phyloP scores from a whole-genome alignment of 495 filamentous ascomycete species.

The Friedmanniomyces simplex region DNA sequence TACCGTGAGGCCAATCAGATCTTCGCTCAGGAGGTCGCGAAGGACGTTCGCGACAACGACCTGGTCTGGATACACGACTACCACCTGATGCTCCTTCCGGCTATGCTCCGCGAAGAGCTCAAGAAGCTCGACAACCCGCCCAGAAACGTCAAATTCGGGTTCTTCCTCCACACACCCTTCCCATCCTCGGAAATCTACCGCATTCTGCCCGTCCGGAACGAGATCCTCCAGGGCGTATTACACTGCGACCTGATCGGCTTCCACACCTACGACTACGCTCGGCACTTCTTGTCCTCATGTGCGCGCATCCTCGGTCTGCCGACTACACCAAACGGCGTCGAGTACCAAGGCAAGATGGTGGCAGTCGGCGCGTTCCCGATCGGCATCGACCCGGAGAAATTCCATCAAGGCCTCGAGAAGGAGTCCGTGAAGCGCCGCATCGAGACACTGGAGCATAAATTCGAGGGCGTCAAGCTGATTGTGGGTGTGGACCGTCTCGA shows the following conservation, averaged over 20 bases:
- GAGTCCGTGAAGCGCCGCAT: slow-evolving; percentile 71
- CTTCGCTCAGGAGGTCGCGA: slow-evolving; percentile 69
- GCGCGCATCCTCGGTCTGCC: slow-evolving; percentile 64
- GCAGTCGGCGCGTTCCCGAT: slow-evolving; percentile 80
- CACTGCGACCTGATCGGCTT: slow-evolving; percentile 85
- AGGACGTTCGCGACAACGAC: slow-evolving; percentile 64
- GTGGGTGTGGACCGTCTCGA: slow-evolving; percentile 89
- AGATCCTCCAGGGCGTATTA: slow-evolving; percentile 67
- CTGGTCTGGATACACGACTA: slow-evolving; percentile 96
- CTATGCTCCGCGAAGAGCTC: slow-evolving; percentile 71
- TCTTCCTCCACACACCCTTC: slow-evolving; percentile 92
- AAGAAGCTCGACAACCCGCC: slow-evolving; percentile 41
- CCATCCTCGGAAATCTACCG: slow-evolving; percentile 87
- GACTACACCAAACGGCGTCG: slow-evolving; percentile 76
- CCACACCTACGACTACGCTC: slow-evolving; percentile 88
- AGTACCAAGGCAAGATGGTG: slow-evolving; percentile 62
- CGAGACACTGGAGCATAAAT: slow-evolving; percentile 61
- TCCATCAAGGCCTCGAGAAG: slow-evolving; percentile 75
- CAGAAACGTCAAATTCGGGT: slow-evolving; percentile 80
- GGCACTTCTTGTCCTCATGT: slow-evolving; percentile 83
- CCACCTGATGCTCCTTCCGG: slow-evolving; percentile 83
- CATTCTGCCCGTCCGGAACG: slow-evolving; percentile 76
- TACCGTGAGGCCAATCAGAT: slow-evolving; percentile 77
- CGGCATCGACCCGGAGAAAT: slow-evolving; percentile 93
- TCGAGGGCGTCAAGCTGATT: slow-evolving; percentile 79